Conservation (phyloP, 768 basidiomycete genomes). For the Russula earlei region DNA sequence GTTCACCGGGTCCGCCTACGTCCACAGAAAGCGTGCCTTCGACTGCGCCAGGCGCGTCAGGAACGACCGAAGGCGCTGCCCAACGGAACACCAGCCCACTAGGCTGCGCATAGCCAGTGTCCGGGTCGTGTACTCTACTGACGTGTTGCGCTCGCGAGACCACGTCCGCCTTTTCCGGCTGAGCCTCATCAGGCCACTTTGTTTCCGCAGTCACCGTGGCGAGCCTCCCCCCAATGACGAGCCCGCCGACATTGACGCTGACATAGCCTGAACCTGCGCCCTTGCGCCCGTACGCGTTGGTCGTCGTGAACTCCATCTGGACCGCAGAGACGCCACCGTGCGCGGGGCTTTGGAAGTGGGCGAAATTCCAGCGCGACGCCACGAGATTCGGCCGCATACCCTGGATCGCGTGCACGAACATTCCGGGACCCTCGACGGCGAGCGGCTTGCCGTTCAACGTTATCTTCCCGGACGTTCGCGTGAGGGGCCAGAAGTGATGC, state of each 20-base stretch:
- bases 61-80: slow-evolving; percentile 57
- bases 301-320: slow-evolving; percentile 94
- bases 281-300: slow-evolving; percentile 64
- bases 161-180: slow-evolving; percentile 36
- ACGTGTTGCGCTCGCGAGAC: slow-evolving; percentile 61
- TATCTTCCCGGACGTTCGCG: slow-evolving; percentile 53
- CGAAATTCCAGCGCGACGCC: slow-evolving; percentile 94
- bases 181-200: slow-evolving; percentile 56
- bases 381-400: slow-evolving; percentile 95
- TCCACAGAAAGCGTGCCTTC: slow-evolving; percentile 48
- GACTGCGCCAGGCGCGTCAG: slow-evolving; percentile 42
- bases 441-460: slow-evolving; percentile 55
- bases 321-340: slow-evolving; percentile 74
- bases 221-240: slow-evolving; percentile 75
- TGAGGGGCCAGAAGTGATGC: slow-evolving; percentile 85
- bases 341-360: slow-evolving; percentile 71
- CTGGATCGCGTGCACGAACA: slow-evolving; percentile 94
- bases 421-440: slow-evolving; percentile 53
- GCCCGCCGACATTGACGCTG: slow-evolving; percentile 74
- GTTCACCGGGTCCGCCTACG: slow-evolving; percentile 46
- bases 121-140: slow-evolving; percentile 51
- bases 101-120: slow-evolving; percentile 78
- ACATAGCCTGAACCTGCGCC: slow-evolving; percentile 77
- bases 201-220: slow-evolving; percentile 73
- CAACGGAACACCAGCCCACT: slow-evolving; percentile 63